These are phyloP conservation scores for Cytospora chrysosperma DNA, from an alignment of 2,329 filamentous ascomycete genomes.

Conservation along the genomic window DNA sequence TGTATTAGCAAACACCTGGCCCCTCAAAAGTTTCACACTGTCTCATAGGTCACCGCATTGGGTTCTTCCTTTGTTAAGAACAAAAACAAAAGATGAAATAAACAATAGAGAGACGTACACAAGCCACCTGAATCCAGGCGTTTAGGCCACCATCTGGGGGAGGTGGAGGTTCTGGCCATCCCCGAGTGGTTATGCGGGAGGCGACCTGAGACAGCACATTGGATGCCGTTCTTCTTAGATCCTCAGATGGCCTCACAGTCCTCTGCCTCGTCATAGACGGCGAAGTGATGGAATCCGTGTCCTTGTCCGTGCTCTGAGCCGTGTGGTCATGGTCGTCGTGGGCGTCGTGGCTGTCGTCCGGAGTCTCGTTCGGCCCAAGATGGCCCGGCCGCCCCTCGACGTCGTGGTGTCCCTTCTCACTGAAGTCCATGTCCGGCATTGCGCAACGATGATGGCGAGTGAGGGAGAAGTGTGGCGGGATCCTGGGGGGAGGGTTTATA, in stretches of 20 bases:
- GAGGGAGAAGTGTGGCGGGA: too few species aligned
- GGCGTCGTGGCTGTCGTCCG: not conserved
- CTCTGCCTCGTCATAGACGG: conserved; percentile 12
- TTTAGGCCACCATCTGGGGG: conserved; percentile 46
- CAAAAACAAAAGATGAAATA: too few species aligned
- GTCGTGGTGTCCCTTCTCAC: not conserved
- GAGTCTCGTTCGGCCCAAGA: not conserved
- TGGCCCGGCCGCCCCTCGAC: not conserved
- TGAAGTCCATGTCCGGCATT: not conserved
- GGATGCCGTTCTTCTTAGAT: conserved; percentile 18
- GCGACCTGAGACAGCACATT: conserved; percentile 24
- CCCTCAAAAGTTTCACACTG: not conserved
- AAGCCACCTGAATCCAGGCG: conserved; percentile 41
- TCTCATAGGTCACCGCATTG: not conserved
- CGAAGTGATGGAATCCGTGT: not conserved
- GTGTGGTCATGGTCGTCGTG: conserved; percentile 4
- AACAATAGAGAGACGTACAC: conserved; percentile 20
- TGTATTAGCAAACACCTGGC: not conserved
- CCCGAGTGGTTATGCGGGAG: conserved; percentile 38
- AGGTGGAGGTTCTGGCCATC: conserved; percentile 41
- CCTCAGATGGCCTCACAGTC: conserved; percentile 13
- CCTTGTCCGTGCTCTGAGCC: not conserved
- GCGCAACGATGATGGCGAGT: too few species aligned
- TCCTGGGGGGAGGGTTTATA: too few species aligned
- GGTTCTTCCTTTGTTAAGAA: too few species aligned